phyloP scores from a whole-genome alignment of 2,329 filamentous ascomycete species.

The Coniella vitis region DNA sequence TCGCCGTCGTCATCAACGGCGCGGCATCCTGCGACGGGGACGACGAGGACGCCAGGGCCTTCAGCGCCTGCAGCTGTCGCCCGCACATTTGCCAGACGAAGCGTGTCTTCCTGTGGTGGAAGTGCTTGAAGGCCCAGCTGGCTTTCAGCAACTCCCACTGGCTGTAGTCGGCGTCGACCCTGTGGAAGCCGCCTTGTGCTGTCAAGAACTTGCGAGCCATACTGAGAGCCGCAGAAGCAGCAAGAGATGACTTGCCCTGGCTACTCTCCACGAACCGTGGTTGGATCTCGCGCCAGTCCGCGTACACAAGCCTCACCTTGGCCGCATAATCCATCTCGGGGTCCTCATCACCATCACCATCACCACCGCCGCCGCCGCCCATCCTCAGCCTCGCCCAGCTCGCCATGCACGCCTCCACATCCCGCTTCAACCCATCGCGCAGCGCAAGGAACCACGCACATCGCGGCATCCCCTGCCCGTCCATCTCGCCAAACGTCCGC shows the following conservation, averaged over 20 bases:
- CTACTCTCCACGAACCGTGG: conserved; percentile 27
- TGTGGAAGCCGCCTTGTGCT: conserved; percentile 11
- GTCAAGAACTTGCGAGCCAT: conserved; percentile 17
- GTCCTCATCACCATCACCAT: too few relatives aligned
- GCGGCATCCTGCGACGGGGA: conserved; percentile 1
- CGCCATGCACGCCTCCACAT: conserved; percentile 24
- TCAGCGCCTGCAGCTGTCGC: conserved; percentile 41
- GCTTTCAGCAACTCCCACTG: conserved; percentile 46
- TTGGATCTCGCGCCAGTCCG: conserved; percentile 35
- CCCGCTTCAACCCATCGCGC: conserved; percentile 17
- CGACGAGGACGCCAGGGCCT: conserved; percentile 26
- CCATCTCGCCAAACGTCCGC: conserved; percentile 22
- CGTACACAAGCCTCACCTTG: conserved; percentile 31
- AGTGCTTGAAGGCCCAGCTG: conserved; percentile 37
- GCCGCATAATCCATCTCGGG: conserved; percentile 13
- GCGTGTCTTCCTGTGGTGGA: conserved; percentile 18
- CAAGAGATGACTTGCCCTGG: too few relatives aligned
- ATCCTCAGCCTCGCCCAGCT: conserved; percentile 27
- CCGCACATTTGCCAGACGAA: conserved; percentile 46
- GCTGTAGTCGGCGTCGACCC: conserved; percentile 19
- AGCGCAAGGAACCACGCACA: conserved; percentile 5
- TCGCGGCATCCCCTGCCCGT: conserved; percentile 5
- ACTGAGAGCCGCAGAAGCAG: not conserved
- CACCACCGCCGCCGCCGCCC: not conserved
- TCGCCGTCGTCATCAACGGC: conserved; percentile 28